A percentile compares a stretch with the other conserved stretches of the same genome.
Conservation (phyloP, 139 green algal species). For the Chlorella sp. region DNA sequence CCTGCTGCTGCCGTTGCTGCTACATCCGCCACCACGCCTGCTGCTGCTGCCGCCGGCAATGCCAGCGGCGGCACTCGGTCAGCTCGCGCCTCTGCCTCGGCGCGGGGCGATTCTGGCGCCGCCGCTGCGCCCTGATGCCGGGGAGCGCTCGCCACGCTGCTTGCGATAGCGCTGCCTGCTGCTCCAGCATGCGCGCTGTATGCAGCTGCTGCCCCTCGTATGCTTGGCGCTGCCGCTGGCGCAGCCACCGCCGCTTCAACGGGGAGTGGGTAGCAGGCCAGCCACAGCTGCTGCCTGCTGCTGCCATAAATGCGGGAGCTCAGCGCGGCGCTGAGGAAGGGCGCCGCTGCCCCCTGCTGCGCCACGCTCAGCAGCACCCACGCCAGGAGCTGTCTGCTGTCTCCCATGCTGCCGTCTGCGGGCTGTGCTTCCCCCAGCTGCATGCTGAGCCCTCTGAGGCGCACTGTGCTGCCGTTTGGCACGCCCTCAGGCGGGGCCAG, state of each 20-base stretch:
- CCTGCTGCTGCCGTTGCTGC: not conserved
- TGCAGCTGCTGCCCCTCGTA: not conserved
- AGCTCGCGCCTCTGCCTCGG: not conserved
- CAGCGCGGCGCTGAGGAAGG: not conserved
- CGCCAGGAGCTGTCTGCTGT: not conserved
- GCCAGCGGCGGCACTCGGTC: not conserved
- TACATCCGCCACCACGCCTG: not conserved
- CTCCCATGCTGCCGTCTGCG: not conserved
- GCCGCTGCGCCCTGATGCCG: too few relatives aligned
- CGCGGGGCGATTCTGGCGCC: too few relatives aligned
- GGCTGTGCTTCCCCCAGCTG: not conserved
- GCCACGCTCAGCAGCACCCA: not conserved
- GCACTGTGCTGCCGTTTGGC: not conserved
- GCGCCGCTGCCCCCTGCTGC: not conserved
- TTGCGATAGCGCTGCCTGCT: too few relatives aligned
- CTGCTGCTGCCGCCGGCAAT: not conserved
- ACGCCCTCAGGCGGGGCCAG: not conserved
- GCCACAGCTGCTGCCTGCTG: conserved; percentile 9
- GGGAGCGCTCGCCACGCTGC: too few relatives aligned
- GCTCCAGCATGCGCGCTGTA: too few relatives aligned
- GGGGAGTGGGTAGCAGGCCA: conserved; percentile 6
- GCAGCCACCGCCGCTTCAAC: not conserved
- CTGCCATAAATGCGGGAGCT: not conserved
- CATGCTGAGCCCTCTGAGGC: not conserved
- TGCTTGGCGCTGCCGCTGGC: too few relatives aligned